Base-by-base conservation (phyloP, 1,284 basidiomycete genomes). In the Grifola frondosa region DNA sequence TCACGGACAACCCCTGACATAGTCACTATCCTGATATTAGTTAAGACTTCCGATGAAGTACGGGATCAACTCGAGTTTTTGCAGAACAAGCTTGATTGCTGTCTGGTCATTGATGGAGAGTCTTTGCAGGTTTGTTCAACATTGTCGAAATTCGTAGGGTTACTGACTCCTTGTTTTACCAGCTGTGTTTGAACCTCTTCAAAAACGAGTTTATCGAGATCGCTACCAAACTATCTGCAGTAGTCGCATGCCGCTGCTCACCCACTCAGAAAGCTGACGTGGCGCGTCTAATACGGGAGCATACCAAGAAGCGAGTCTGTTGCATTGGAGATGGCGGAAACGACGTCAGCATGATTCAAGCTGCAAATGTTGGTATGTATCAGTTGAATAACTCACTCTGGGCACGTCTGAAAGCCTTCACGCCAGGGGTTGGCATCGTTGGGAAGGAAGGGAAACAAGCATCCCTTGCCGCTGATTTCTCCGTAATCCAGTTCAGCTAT, bases 381-480 rank as follows among this genome's bases (percentile, higher is more conserved):
- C 12, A 8, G 11, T 8, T 13, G 5, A 13, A 26, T 32, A 24
- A 12, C 30, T 30, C 41, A 3, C 15, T 8, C 34, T 12, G 31
- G 15, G 21, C 45, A 37, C n/a, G 24, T 36, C 9, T 26, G 4
- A 36, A 23, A 12, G 7, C 10, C 15, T 17, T 21, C 11, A n/a
- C n/a, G 11, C 5, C 46, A 93, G 94, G 95, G 25, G 81, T 99
- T 23, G 97, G 97, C 23, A 99, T 99, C 49, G 95, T 98, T 6
- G 97, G 97, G 13, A 99, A 99, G 64, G 97, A 99, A 71, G 97
- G 97, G 12, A 96, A 92, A 64, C 97, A 99, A 66, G 97, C 97
- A 0, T 97, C 94, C 0, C 78, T 99, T 2, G 96, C 97, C 0
- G 97, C 97, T 11, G 97, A 99, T 66, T 99, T 99, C 60, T 96